phyloP scores from a whole-genome alignment of 2,329 filamentous ascomycete species.

The Hypomyces rosellus region DNA sequence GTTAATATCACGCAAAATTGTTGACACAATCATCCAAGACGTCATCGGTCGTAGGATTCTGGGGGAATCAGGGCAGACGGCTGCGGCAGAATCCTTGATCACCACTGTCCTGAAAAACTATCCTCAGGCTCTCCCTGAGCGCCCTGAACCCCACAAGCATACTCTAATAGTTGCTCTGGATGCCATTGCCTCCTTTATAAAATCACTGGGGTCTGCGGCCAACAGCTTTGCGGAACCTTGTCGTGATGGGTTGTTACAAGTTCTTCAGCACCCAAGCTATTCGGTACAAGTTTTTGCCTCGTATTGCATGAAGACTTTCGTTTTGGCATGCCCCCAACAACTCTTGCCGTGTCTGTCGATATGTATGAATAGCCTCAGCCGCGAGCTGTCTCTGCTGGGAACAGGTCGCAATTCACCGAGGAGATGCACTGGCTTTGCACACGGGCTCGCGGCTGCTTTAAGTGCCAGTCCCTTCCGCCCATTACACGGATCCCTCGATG shows the following conservation, averaged over 20 bases:
- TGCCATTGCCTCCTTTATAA: slow-evolving; percentile 71
- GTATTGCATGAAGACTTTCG: slow-evolving; percentile 77
- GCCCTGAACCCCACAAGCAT: slow-evolving; percentile 82
- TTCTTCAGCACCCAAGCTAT: slow-evolving; percentile 91
- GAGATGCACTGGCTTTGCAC: slow-evolving; percentile 82
- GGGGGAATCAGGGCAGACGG: slow-evolving; percentile 81
- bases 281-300: slow-evolving; percentile 90
- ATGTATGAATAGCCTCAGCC: slow-evolving; percentile 89
- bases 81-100: slow-evolving; percentile 72
- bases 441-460: slow-evolving; percentile 83
- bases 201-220: slow-evolving; percentile 74
- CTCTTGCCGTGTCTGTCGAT: slow-evolving; percentile 86
- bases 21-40: slow-evolving; percentile 77
- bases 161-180: slow-evolving; percentile 73
- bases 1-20: slow-evolving; percentile 75
- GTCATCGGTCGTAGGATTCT: slow-evolving; percentile 75
- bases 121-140: slow-evolving; percentile 80
- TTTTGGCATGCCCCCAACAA: slow-evolving; percentile 86
- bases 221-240: slow-evolving; percentile 74
- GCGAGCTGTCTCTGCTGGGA: slow-evolving; percentile 74
- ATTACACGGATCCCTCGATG: slow-evolving; percentile 89
- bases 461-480: slow-evolving; percentile 85
- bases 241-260: slow-evolving; percentile 80
- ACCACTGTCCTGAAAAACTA: slow-evolving; percentile 93
- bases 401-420: slow-evolving; percentile 72